Evolutionary conservation across 768 basidiomycete genomes (phyloP), one percentile per base, ranked within the genome.

Genomic region (Psilocybe azurescens): DNA sequence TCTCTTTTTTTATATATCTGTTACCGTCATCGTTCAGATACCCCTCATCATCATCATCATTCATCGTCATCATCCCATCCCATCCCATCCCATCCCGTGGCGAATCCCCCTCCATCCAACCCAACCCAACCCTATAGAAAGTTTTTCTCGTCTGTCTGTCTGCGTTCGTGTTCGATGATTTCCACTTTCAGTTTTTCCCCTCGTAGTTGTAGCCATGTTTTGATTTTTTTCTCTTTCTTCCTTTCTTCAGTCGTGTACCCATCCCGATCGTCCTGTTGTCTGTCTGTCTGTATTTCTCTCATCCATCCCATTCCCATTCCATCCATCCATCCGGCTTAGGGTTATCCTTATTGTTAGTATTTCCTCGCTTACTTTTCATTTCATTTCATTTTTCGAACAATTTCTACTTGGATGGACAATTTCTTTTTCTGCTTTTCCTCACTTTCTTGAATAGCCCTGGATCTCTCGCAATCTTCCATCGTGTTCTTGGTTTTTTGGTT

Each of bases 281-380:
- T 63, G 59, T 58, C 64, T 57, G 44, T 16, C 59, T 24, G 48
- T 49, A 48, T 56, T n/a, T 14, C 53, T 8, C 29, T 36, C 53
- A 39, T 47, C 52, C 48, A 53, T 58, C 59, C 46, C 13, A 5
- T 30, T 32, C 36, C 38, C 64, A 53, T 36, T 58, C 49, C 57
- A 56, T 59, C 58, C 53, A 57, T 70, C 63, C 61, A 52, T 41
- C 38, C 49, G 28, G 14, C 44, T 52, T 60, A 60, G 32, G 52
- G 20, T 52, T 57, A 57, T 56, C 61, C 51, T 62, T 56, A 56
- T 62, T 62, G 50, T 62, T 62, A 56, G 56, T 62, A 57, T 53
- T 62, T 51, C 36, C 38, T 54, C n/a, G 14, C 46, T 49, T 51
- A 33, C 14, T 36, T 52, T 24, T 55, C 44, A 4, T 55, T 36